Evolutionary conservation across 2,329 filamentous ascomycete genomes (phyloP), one percentile per base, ranked within the genome.

Genomic region (Elsinoe arachidis): DNA sequence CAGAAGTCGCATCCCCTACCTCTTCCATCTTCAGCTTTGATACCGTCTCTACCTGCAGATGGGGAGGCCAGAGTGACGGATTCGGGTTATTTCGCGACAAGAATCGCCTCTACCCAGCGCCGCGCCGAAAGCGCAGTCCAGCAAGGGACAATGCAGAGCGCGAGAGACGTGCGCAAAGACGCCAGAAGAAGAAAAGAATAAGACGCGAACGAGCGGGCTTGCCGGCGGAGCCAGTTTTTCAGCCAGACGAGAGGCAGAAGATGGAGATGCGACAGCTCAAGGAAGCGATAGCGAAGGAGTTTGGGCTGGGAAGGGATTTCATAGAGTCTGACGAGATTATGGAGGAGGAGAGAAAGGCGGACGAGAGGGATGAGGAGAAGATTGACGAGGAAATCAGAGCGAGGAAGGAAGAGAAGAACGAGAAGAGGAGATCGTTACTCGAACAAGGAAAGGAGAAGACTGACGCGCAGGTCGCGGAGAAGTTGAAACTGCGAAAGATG

Each of bases 21-120:
- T 46, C 41, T 17, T 53, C 49, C n/a, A 21, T 53, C 17, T 19
- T 53, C n/a, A 53, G 49, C 49, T 53, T 53, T 19, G 49, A 53
- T 34, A 53, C 49, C 17, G 34, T 53, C 26, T 53, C 49, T 11
- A 53, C 49, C 49, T 23, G 11, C 19, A 33, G 12, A 37, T 53
- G 33, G 26, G 19, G 19, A 14, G 19, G 34, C 2, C 26, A 33
- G 17, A 35, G 33, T 26, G 49, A 53, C 33, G 49, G 34, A 15
- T 53, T 53, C 49, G 49, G 49, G 12, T 11, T n/a, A 9, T 53
- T 38, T 34, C 14, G 33, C 34, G 33, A 38, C 34, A 39, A 21
- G 5, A 14, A 17, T n/a, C 49, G 49, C 10, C 15, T 23, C 14
- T n/a, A 37, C 11, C 49, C 49, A 2, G 33, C 49, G 5, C 49